Conservation (phyloP, 2,329 filamentous ascomycete genomes). For the Ceratocystiopsis brevicomis region DNA sequence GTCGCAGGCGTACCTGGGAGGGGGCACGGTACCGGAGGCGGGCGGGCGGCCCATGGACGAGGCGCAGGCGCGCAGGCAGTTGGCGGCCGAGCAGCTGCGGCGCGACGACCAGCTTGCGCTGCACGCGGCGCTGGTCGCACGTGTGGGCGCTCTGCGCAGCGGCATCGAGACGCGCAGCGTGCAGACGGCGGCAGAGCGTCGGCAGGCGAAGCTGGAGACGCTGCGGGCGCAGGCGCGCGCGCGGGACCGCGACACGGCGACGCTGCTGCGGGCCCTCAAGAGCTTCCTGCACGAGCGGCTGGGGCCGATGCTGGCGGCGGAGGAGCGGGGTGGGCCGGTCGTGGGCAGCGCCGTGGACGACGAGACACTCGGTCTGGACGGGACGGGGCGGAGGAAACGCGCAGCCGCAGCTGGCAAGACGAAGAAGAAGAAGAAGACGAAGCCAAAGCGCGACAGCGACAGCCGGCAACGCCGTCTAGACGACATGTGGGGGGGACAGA, state of each 20-base stretch:
- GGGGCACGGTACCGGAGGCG: constrained; percentile 21
- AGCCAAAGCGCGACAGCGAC: too few species aligned
- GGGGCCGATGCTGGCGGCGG: constrained; percentile 59
- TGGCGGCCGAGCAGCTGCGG: constrained; percentile 31
- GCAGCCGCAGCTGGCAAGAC: constrained; percentile 18
- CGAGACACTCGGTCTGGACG: constrained; percentile 28
- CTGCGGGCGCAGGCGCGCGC: constrained; percentile 37
- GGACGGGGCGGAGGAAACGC: constrained; percentile 28
- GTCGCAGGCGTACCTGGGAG: constrained; percentile 38
- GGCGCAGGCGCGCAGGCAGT: constrained; percentile 23
- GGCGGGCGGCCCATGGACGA: constrained; percentile 21
- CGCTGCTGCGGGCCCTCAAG: constrained; percentile 44
- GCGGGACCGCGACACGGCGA: constrained; percentile 42
- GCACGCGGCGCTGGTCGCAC: constrained; percentile 30
- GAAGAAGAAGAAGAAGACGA: constrained; percentile 11
- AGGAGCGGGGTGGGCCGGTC: constrained; percentile 66
- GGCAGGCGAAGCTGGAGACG: constrained; percentile 40
- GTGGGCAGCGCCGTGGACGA: constrained; percentile 54
- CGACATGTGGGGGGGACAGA: constrained; percentile 36
- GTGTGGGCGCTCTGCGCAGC: constrained; percentile 40
- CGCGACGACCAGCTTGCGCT: constrained; percentile 37
- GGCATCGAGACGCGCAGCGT: constrained; percentile 34
- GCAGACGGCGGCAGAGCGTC: constrained; percentile 40
- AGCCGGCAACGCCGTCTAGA: constrained; percentile 39
- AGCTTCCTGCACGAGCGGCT: constrained; percentile 53